Evolutionary conservation across 768 basidiomycete genomes (phyloP), one percentile per base, ranked within the genome.

Genomic region (Calocera viscosa): DNA sequence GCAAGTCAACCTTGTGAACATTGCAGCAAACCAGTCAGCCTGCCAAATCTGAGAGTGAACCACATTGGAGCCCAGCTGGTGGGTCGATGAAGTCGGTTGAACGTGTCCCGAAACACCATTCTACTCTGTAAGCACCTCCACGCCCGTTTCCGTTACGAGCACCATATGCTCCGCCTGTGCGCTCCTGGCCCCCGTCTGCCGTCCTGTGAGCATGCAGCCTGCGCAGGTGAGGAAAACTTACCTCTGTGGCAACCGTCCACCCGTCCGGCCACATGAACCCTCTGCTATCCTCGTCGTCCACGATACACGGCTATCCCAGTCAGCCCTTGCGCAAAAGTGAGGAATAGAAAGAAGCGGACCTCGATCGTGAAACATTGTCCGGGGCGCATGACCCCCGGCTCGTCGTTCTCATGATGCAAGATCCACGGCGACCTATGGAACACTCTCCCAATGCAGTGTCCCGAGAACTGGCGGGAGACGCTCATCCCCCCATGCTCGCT

Each of bases 351-450:
- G 33, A 16, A 39, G 65, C 78, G 19, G 67, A 87, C 90, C 82
- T 96, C 94, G 41, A 96, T 93, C 0, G 94, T 95, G 72, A 96
- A 95, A 72, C 91, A 91, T 74, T 95, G 86, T 0, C 94, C 93
- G 0, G 87, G 87, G 64, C 75, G 74, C 93, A 96, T 94, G 17
- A 81, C 72, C 0, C 86, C 92, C 1, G 89, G 88, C 68, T 91
- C 91, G 24, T 89, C 84, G 68, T 94, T 94, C 65, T 82, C 92
- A 69, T 84, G 80, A 74, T 95, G 92, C 22, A 87, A 74, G 70
- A 95, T 90, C 86, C 87, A 94, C 0, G 94, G 94, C 22, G 83
- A 79, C 34, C 83, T 80, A 73, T 96, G 94, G 69, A 96, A 96
- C 7, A 80, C 79, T 10, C 78, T 81, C 8, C 92, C 91, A 60